Evolutionary conservation across 192 early-diverging fungal species (phyloP), one percentile per base, ranked within the genome.

Genomic region (Neocallimastix lanati): DNA sequence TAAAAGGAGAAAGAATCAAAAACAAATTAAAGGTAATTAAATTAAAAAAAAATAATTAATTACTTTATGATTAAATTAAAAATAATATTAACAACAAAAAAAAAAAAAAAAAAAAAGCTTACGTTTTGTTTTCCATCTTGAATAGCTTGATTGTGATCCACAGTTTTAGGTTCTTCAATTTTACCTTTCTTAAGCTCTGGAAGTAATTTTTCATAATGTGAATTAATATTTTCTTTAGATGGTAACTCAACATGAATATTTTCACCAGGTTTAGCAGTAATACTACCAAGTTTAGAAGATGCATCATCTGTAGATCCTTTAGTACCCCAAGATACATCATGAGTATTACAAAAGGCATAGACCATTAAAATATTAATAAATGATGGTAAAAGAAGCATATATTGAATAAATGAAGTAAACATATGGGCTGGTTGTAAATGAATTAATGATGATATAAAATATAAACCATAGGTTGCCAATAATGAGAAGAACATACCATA

Each of bases 271-370:
- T 93, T 77, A 87, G 88, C 38, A 82, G 67, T 38, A 36, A 37
- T 29, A 29, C 28, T 58, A 27, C 36, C 36, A 18, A 80, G 79
- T 13, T 79, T 28, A 33, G 30, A 79, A 9, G 30, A 79, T 18
- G 88, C 82, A n/a, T 67, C 50, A 11, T 67, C 81, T 85, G 76
- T 90, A 95, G 83, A 94, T 82, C 96, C 94, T 85, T 97, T 97
- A 38, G 96, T 97, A 78, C 96, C 96, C 96, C 96, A 98, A 2
- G 93, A 93, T 79, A 97, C 94, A 82, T 96, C 96, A 87, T 96
- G 95, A 0, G 94, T 92, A 89, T 97, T 97, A 82, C 93, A 94
- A 87, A 96, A 96, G 4, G 95, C 93, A 77, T 96, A 96, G 28
- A 96, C 91, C 91, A 91, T 94, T 58, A 97, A 85, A 83, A 97